Conservation (phyloP, 1,284 basidiomycete genomes). For the Moesziomyces sp. region DNA sequence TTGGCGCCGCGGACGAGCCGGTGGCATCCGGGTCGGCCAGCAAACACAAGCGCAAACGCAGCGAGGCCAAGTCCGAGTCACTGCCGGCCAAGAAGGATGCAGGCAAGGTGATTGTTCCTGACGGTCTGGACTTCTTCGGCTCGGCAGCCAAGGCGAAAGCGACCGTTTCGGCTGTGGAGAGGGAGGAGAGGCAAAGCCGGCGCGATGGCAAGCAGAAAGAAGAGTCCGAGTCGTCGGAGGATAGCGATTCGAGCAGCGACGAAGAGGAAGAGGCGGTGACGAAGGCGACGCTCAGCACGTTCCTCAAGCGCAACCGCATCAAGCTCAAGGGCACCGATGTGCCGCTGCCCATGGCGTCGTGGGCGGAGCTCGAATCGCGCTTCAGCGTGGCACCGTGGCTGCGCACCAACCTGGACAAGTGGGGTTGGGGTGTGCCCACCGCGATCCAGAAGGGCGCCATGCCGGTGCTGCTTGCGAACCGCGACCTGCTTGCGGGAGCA, state of each 20-base stretch:
- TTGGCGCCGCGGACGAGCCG: constrained; percentile 68
- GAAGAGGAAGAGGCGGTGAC: constrained; percentile 34
- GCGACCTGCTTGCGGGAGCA: constrained; percentile 62
- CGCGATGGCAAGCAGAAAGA: constrained; percentile 25
- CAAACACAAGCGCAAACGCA: constrained; percentile 13
- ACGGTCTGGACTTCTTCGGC: constrained; percentile 57
- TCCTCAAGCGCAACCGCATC: constrained; percentile 63
- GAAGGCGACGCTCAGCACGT: constrained; percentile 53
- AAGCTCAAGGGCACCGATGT: constrained; percentile 68
- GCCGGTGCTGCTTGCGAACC: constrained; percentile 64
- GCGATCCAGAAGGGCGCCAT: constrained; percentile 68
- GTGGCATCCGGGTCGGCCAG: constrained; percentile 4
- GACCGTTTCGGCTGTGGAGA: constrained; percentile 56
- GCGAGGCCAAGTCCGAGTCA: not conserved
- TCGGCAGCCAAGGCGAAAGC: constrained; percentile 69
- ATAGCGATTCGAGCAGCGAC: constrained; percentile 4
- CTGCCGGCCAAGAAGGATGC: constrained; percentile 3
- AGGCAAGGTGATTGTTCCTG: constrained; percentile 46
- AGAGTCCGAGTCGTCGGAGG: constrained; percentile 16
- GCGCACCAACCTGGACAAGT: constrained; percentile 45
- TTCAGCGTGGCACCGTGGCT: constrained; percentile 55
- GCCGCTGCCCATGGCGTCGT: constrained; percentile 66
- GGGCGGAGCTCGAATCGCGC: constrained; percentile 59
- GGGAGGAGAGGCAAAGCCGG: constrained; percentile 15
- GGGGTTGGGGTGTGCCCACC: constrained; percentile 64